These are phyloP conservation scores for Hypseocharis bilobata DNA, from an alignment of 441 rosid genomes.

Conservation along the genomic window DNA sequence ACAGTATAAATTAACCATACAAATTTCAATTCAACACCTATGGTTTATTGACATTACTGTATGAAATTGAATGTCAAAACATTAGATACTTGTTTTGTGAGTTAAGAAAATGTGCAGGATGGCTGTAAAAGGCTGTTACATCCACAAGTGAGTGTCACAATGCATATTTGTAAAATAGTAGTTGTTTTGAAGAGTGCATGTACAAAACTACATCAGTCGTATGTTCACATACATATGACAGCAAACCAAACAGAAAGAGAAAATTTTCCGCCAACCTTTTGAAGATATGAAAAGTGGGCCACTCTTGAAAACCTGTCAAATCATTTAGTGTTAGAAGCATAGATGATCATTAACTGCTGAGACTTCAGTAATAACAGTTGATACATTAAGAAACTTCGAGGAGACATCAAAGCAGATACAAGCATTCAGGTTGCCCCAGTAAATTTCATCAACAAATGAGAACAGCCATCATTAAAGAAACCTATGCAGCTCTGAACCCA, in stretches of 20 bases:
- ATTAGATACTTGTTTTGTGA: neutral
- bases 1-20: neutral
- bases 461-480: neutral
- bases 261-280: constrained; percentile 50
- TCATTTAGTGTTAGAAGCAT: constrained; percentile 12
- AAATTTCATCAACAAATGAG: neutral
- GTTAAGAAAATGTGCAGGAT: neutral
- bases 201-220: neutral
- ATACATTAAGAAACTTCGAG: neutral
- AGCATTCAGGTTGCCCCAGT: neutral
- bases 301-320: constrained; percentile 81
- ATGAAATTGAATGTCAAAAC: neutral
- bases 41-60: neutral
- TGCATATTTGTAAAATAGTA: neutral
- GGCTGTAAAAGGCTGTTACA: neutral
- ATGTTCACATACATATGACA: neutral
- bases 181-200: neutral
- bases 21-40: neutral
- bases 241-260: constrained; percentile 5
- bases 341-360: neutral
- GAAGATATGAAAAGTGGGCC: constrained; percentile 94
- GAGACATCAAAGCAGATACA: neutral
- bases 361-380: too few relatives aligned
- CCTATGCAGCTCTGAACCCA: too few relatives aligned
- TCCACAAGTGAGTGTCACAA: neutral